Base-by-base conservation (phyloP, 78 protist genomes). In the Bigelowiella natans region DNA sequence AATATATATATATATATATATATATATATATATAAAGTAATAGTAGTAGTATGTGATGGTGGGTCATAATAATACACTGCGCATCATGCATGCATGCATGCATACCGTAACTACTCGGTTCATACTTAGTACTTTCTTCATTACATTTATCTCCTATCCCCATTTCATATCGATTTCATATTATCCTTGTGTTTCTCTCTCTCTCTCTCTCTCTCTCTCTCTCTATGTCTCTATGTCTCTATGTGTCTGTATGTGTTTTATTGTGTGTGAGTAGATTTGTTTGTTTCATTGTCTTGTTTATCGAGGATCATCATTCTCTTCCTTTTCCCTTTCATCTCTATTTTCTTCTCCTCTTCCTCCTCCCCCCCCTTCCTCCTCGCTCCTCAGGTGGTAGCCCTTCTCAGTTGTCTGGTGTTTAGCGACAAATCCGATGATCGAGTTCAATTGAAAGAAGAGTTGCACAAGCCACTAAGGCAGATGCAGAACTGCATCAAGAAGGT, bases 151-250 rank as follows among this genome's bases (percentile, higher is more conserved):
- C n/a, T n/a, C n/a, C n/a, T n/a, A n/a, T n/a, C n/a, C n/a, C n/a
- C n/a, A n/a, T n/a, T n/a, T n/a, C n/a, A n/a, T n/a, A n/a, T n/a
- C n/a, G n/a, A n/a, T n/a, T n/a, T n/a, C n/a, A n/a, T n/a, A n/a
- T n/a, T n/a, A n/a, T n/a, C n/a, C n/a, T n/a, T n/a, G n/a, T n/a
- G n/a, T n/a, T 51, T 51, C 82, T 51, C 82, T 51, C 82, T 51
- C 82, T 51, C 82, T 51, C 82, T 51, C 82, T 51, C 82, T 51
- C 82, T 51, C 82, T 51, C 82, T 51, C 82, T 51, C 82, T 51
- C 82, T 51, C 82, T 51, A 11, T 51, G 34, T 51, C 18, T 51
- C 11, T 51, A 11, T 51, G 11, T 18, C 11, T 11, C 82, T 51
- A 28, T 51, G 34, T 51, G 34, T 51, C 82, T 51, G 34, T 51